A percentile compares a stretch with the other conserved stretches of the same genome.
These are phyloP conservation scores for Pyrenopolyporus hunteri DNA, from an alignment of 495 filamentous ascomycete species.

Conservation along the genomic window DNA sequence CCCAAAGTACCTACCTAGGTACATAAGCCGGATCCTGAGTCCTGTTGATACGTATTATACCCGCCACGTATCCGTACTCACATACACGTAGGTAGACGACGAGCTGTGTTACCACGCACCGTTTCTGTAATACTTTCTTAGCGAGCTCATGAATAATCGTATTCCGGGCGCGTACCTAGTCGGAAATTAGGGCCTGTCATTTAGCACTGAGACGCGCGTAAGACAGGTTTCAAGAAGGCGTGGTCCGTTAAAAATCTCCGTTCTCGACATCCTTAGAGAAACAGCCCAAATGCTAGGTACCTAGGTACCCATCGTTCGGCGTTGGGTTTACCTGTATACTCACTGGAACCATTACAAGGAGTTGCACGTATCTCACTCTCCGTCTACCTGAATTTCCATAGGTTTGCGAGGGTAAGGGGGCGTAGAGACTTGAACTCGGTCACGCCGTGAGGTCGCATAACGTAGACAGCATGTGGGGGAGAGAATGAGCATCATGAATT, in stretches of 20 bases:
- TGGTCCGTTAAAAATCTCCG: not conserved
- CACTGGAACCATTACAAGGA: no score
- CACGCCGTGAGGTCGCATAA: not conserved
- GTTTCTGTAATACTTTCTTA: slow-evolving; percentile 1
- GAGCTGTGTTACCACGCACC: not conserved
- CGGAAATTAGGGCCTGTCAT: slow-evolving; percentile 28
- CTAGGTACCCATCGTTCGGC: not conserved
- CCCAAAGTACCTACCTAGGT: no score
- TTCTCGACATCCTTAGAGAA: not conserved
- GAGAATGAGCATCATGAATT: not conserved
- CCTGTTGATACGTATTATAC: no score
- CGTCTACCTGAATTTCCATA: no score
- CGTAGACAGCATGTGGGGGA: no score
- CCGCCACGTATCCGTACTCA: no score
- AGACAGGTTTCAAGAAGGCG: slow-evolving; percentile 9
- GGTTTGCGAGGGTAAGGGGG: no score
- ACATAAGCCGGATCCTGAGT: no score
- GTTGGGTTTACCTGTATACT: not conserved
- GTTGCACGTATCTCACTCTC: no score
- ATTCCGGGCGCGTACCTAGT: not conserved
- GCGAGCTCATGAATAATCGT: slow-evolving; percentile 4
- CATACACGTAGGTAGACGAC: no score
- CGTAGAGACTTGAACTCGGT: no score
- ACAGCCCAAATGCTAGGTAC: not conserved
- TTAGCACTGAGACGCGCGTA: not conserved